phyloP scores from a whole-genome alignment of 2,329 filamentous ascomycete genomes.

The Endothia cerciana region DNA sequence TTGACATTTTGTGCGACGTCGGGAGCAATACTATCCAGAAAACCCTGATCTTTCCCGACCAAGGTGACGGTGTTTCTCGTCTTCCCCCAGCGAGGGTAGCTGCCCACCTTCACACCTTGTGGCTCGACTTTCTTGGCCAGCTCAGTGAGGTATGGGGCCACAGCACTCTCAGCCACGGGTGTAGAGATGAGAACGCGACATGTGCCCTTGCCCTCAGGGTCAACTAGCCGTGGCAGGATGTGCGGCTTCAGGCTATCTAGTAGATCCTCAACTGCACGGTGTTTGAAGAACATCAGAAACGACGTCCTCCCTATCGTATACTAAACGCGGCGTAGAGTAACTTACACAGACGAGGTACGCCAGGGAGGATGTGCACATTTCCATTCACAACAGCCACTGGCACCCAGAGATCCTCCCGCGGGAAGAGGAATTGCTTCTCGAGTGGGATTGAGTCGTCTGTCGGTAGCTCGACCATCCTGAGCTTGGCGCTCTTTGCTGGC shows the following conservation, averaged over 20 bases:
- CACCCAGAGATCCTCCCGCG: conserved; percentile 84
- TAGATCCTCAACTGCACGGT: conserved; percentile 66
- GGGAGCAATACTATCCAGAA: conserved; percentile 75
- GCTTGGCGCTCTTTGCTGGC: conserved; percentile 75
- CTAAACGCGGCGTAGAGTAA: conserved; percentile 14
- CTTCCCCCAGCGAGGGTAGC: conserved; percentile 92
- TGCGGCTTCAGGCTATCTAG: conserved; percentile 75
- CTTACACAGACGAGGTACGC: conserved; percentile 79
- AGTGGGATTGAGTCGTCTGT: conserved; percentile 68
- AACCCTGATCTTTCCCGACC: conserved; percentile 74
- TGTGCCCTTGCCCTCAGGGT: conserved; percentile 82
- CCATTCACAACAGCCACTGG: conserved; percentile 87
- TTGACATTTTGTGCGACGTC: conserved; percentile 80
- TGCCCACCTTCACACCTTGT: conserved; percentile 88
- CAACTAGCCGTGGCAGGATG: conserved; percentile 70
- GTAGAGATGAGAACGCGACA: conserved; percentile 83
- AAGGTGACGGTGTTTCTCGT: conserved; percentile 87
- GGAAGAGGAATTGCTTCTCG: conserved; percentile 77
- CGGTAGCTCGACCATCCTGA: conserved; percentile 89
- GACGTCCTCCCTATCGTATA: neutral
- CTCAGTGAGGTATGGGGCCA: conserved; percentile 82
- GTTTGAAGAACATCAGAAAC: conserved; percentile 3
- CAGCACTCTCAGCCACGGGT: conserved; percentile 81
- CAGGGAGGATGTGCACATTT: conserved; percentile 91
- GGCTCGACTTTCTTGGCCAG: conserved; percentile 74